Base-by-base conservation (phyloP, 345 rosid species). In the Leavenworthia alabamica region DNA sequence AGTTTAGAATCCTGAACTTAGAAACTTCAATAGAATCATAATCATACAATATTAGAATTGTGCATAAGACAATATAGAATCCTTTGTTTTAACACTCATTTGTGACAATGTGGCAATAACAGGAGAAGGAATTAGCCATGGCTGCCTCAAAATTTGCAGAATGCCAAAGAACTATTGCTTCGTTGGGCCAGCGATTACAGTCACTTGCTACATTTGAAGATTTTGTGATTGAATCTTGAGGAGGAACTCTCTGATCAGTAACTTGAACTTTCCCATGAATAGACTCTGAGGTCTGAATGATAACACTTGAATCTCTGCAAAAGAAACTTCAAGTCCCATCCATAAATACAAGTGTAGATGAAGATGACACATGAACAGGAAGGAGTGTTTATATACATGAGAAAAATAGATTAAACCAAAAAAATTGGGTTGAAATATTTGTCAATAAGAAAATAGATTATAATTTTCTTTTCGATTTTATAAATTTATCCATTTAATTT, bases 101-200 rank as follows among this genome's bases (percentile, higher is more conserved):
- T 1, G n/a, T 61, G 62, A 33, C 49, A 64, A 49, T 64, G 41
- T 71, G 61, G 72, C 16, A 26, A 61, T 56, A 32, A 23, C 83
- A 91, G 96, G 94, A 80, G 71, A 70, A 77, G 73, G 91, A 91
- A 73, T 73, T 91, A 47, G 81, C 82, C 26, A 58, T 65, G 26
- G 89, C 94, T 57, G 88, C 96, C 32, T 70, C 73, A 41, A 83
- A 78, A 74, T 75, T 84, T 45, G 89, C 89, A 4, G 96, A 88
- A 50, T 91, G 98, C 80, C 91, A 91, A 70, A 88, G 78, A 65
- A 91, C 98, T 23, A 88, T 91, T 23, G 76, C 89, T 31, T 86
- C 94, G 28, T 81, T 91, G 4, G 79, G 86, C 4, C 80, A 35
- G 72, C 77, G 79, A 68, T 70, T 91, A 70, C 79, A 77, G 42